Conservation (phyloP, 106 monocot species). For the Agapanthus africanus region DNA sequence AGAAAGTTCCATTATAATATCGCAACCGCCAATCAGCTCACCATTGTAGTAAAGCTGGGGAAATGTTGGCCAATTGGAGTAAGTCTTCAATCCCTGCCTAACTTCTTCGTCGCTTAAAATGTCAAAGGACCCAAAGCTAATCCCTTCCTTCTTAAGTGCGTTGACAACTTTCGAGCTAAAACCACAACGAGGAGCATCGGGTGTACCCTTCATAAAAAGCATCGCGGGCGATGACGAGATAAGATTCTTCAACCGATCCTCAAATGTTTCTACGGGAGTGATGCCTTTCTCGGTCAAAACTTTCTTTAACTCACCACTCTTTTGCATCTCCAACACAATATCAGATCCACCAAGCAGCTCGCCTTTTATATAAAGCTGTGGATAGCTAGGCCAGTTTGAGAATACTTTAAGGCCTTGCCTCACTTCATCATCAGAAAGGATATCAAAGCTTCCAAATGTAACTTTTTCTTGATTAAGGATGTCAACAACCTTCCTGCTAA, state of each 20-base stretch:
- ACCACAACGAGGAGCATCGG: constrained; percentile 73
- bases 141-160: constrained; percentile 62
- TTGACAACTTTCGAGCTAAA: constrained; percentile 90
- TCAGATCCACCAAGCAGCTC: constrained; percentile 87
- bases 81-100: constrained; percentile 82
- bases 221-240: constrained; percentile 48
- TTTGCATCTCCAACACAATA: constrained; percentile 79
- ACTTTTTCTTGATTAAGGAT: constrained; percentile 76
- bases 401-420: constrained; percentile 67
- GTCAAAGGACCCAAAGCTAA: constrained; percentile 74
- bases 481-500: constrained; percentile 66
- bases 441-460: constrained; percentile 57
- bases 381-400: constrained; percentile 93
- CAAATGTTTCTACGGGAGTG: constrained; percentile 28
- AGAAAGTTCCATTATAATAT: constrained; percentile 74
- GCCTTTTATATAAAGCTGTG: constrained; percentile 81
- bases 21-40: constrained; percentile 88
- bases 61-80: constrained; percentile 93
- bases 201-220: constrained; percentile 93
- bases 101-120: constrained; percentile 87
- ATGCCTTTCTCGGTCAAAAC: constrained; percentile 54
- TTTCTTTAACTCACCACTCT: constrained; percentile 68
- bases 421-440: constrained; percentile 76
- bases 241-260: constrained; percentile 51
- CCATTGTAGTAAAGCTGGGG: constrained; percentile 89